Base-by-base conservation (phyloP, 805 yeast species). In the Debaryomyces tyrocola region DNA sequence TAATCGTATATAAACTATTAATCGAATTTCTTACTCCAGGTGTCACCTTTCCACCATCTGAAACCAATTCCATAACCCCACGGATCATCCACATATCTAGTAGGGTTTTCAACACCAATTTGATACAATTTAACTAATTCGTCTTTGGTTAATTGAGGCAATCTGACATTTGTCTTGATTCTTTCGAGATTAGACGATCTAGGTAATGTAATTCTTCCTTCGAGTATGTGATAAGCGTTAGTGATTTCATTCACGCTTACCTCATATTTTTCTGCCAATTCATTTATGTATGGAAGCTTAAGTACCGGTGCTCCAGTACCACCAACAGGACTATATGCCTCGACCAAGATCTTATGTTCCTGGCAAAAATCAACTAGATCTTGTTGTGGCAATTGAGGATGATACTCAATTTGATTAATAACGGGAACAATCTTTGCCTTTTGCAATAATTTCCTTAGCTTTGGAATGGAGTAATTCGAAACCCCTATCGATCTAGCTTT, bases 141-240 rank as follows among this genome's bases (percentile, higher is more conserved):
- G 8, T 66, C 69, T 21, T 59, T 47, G 2, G 73, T 58, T 35
- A 77, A 54, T 2, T 61, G 57, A 4, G 78, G 74, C 31, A 62
- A 54, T 36, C 59, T 49, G 15, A 63, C 59, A n/a, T 67, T 73
- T 10, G 57, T 54, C 49, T 63, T 69, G 43, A 88, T 78, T 61
- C 96, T 80, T 20, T 75, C 76, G n/a, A 78, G 70, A 43, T 85
- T 87, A 12, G 82, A 73, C 0, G 96, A 84, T 67, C 91, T 80
- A 38, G 94, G 90, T 40, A 87, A 65, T 1, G 78, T 82, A 8
- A 75, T 71, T 45, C 85, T 74, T 2, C 87, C 90, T 35, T 80
- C 73, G 49, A 77, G 69, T 20, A 85, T 75, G 57, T 84, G 58
- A 20, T 85, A 87, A 18, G 87, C 84, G 39, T 77, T 72, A 14